Evolutionary conservation across 306 rosid species (phyloP), one percentile per base, ranked within the genome.

Genomic region (Cicer judaicum): DNA sequence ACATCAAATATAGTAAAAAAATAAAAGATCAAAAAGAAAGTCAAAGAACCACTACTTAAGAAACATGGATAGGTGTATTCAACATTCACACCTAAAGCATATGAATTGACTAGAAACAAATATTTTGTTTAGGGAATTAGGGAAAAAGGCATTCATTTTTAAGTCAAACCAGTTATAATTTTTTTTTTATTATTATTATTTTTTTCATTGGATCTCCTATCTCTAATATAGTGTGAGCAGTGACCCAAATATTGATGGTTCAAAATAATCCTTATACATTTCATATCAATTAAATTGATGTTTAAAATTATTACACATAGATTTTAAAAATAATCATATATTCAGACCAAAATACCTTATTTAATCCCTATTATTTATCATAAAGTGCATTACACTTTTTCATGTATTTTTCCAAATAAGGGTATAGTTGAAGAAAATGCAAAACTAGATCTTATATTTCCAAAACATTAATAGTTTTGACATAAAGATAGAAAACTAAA

Each of bases 161-260:
- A 68, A 66, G 80, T 74, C 72, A 67, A 48, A 2, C 46, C n/a
- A 42, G 10, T 29, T 53, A 16, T 13, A 67, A 11, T 14, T 47
- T 1, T 2, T 39, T 39, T 40, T 1, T 21, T 78, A 16, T 16
- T 16, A 16, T 16, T 16, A 16, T 16, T 16, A 16, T 16, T 16
- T 0, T 29, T 14, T 67, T 64, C 39, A 73, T 55, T 72, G 70
- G 44, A 21, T 72, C 55, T 18, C 50, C 52, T 5, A 46, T 9
- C 53, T 72, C 46, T 55, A 61, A 38, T 3, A 0, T 29, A 29
- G 41, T 59, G 41, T 59, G 64, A 24, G 42, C 2, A 42, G 16
- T 46, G 83, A 46, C 29, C 57, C 24, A 18, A 66, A 73, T 41
- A 61, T 41, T 36, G 18, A 61, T 68, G 61, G 44, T 68, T 68